Evolutionary conservation across 257 asterid genomes (phyloP).

Genomic region (Fraxinus excelsior): DNA sequence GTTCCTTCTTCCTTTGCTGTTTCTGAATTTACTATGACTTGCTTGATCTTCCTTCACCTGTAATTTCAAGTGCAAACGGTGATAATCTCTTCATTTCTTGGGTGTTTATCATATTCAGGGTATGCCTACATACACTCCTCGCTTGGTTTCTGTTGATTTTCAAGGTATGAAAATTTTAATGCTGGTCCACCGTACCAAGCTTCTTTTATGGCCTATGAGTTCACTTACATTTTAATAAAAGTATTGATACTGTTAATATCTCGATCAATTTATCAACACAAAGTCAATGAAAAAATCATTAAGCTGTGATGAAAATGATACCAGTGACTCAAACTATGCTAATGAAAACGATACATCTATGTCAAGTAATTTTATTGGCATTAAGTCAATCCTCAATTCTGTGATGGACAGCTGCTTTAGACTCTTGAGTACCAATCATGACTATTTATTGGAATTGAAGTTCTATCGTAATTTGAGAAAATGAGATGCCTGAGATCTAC

Average conservation of each 20-base stretch:
- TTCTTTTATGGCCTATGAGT: neutral
- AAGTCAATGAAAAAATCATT: neutral
- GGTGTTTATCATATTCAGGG: constrained; percentile 59
- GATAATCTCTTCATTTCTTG: neutral
- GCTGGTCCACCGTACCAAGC: neutral
- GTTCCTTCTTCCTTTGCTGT: neutral
- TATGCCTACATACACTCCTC: constrained; percentile 82
- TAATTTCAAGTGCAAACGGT: neutral
- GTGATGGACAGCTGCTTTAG: neutral
- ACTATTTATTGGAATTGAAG: neutral
- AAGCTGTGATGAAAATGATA: neutral
- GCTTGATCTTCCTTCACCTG: neutral
- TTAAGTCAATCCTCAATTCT: neutral
- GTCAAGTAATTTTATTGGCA: no score
- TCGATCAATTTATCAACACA: neutral
- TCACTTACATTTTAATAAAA: neutral
- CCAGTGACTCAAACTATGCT: neutral
- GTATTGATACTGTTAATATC: neutral
- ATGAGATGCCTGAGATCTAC: neutral
- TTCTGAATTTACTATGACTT: constrained; percentile 2
- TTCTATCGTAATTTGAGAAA: neutral
- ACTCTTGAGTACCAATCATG: neutral
- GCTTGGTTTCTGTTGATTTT: constrained; percentile 76
- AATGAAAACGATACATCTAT: no score
- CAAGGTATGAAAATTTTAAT: constrained; percentile 56